Percentiles rank a stretch among this genome's conserved stretches.
Conservation (phyloP, 129 eudicot species). For the Tanacetum coccineum region DNA sequence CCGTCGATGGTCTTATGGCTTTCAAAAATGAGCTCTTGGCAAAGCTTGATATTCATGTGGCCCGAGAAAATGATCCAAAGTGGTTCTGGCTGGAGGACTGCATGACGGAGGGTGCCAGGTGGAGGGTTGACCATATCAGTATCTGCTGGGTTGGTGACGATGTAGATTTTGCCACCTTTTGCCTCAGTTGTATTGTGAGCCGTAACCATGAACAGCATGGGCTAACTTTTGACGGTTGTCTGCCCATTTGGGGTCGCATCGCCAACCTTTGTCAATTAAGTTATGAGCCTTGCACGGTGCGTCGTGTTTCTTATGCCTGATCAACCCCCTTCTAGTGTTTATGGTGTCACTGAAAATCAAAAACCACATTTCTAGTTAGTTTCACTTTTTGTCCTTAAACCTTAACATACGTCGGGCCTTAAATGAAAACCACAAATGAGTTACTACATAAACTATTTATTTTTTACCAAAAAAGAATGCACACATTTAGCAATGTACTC, state of each 20-base stretch:
- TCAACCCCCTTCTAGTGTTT: constrained; percentile 45
- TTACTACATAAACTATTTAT: no score
- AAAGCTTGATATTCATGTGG: constrained; percentile 52
- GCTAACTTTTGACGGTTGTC: constrained; percentile 52
- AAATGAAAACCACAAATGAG: no score
- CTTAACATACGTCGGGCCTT: no score
- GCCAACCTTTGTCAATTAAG: constrained; percentile 74
- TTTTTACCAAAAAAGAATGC: background rate
- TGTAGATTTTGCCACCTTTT: constrained; percentile 49
- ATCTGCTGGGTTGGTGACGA: constrained; percentile 53
- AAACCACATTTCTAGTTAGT: background rate
- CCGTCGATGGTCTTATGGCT: constrained; percentile 81
- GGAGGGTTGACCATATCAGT: constrained; percentile 50
- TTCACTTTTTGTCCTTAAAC: no score
- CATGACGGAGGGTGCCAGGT: constrained; percentile 80
- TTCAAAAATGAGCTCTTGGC: constrained; percentile 55
- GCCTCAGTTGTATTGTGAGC: constrained; percentile 61
- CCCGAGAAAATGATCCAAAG: constrained; percentile 63
- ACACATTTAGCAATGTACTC: background rate
- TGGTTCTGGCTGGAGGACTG: constrained; percentile 66
- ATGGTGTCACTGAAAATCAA: constrained; percentile 17
- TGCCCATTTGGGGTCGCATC: constrained; percentile 72
- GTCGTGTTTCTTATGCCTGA: constrained; percentile 13
- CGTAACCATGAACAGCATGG: constrained; percentile 74
- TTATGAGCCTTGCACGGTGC: constrained; percentile 68